Conservation (phyloP, 805 yeast species). For the Ogataea salicorniae region DNA sequence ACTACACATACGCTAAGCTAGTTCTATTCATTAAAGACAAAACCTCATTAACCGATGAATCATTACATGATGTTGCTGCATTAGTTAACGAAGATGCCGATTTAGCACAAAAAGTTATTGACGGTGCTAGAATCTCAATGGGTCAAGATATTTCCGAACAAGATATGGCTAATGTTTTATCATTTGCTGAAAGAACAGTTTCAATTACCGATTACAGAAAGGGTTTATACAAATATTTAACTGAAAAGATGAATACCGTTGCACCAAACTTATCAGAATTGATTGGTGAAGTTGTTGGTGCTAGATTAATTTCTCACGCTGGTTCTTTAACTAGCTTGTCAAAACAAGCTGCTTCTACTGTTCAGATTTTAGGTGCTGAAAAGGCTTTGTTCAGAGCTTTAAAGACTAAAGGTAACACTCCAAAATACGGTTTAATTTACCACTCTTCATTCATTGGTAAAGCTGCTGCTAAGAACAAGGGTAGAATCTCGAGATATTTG, state of each 20-base stretch:
- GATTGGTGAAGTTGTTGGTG: constrained; percentile 99
- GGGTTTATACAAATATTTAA: constrained; percentile 75
- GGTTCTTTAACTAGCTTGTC: constrained; percentile 96
- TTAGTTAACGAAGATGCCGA: constrained; percentile 89
- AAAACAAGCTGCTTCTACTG: constrained; percentile 98
- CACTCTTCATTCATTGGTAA: constrained; percentile 92
- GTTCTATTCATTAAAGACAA: constrained; percentile 84
- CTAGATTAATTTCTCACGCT: constrained; percentile 95
- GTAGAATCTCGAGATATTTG: constrained; percentile 96
- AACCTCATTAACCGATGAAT: constrained; percentile 71
- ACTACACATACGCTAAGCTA: constrained; percentile 78
- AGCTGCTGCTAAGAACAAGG: constrained; percentile 95
- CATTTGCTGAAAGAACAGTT: constrained; percentile 92
- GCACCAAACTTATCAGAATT: constrained; percentile 96
- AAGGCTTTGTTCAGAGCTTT: constrained; percentile 94
- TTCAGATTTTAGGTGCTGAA: constrained; percentile 96
- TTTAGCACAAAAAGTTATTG: constrained; percentile 83
- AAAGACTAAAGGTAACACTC: constrained; percentile 95
- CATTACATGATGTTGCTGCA: constrained; percentile 87
- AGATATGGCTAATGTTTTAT: constrained; percentile 86
- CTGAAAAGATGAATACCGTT: constrained; percentile 95
- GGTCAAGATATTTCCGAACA: constrained; percentile 96
- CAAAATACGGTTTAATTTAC: constrained; percentile 92
- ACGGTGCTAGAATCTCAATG: constrained; percentile 96
- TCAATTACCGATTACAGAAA: constrained; percentile 87